Conservation (phyloP, 169 alveolate genomes). For the Eimeria tenella region DNA sequence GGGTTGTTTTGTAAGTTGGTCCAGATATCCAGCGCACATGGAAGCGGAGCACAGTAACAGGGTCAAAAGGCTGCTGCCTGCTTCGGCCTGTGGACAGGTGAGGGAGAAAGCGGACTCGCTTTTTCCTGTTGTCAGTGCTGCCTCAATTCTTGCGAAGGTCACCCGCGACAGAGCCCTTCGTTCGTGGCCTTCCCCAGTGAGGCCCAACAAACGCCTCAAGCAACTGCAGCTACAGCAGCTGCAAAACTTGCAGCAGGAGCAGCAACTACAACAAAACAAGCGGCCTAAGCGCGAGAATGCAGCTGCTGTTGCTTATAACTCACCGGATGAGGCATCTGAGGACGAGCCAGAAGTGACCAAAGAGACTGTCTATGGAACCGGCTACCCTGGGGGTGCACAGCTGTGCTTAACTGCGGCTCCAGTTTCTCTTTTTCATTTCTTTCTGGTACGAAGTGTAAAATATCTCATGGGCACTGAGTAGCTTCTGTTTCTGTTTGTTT, state of each 20-base stretch:
- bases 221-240: background rate
- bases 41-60: no score
- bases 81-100: slow-evolving; percentile 77
- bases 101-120: slow-evolving; percentile 97
- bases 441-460: no score
- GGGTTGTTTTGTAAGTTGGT: no score
- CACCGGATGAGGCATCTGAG: background rate
- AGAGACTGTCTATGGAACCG: slow-evolving; percentile 6
- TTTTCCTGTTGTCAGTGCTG: slow-evolving; percentile 97
- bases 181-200: slow-evolving; percentile 27
- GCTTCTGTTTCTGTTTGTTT: background rate
- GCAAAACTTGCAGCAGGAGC: background rate
- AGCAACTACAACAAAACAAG: background rate
- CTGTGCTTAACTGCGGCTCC: background rate
- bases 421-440: background rate
- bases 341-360: background rate
- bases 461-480: background rate
- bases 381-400: slow-evolving; percentile 6
- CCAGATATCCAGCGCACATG: no score
- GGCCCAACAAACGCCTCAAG: background rate
- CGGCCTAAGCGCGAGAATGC: background rate
- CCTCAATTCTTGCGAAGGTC: slow-evolving; percentile 98
- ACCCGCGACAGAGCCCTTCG: slow-evolving; percentile 93
- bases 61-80: background rate
- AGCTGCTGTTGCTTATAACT: background rate